Percentiles rank a stretch among this genome's conserved stretches.
phyloP scores from a whole-genome alignment of 1,284 basidiomycete species.

The Trametes pubescens region DNA sequence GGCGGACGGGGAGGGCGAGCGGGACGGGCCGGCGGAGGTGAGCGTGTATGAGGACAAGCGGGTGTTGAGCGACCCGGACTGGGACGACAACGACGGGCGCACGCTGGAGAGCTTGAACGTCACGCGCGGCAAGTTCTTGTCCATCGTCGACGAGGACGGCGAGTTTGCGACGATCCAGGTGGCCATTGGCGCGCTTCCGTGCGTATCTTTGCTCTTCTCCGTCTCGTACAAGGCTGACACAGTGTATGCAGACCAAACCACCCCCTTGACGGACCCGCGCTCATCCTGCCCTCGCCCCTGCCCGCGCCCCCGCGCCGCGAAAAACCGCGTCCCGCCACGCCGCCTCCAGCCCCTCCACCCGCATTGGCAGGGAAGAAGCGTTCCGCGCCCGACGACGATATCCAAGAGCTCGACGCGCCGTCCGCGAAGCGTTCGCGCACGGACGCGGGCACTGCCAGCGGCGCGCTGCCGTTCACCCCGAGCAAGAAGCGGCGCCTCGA shows the following conservation, averaged over 20 bases:
- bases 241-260: slow-evolving; percentile 56
- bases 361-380: slow-evolving; percentile 56
- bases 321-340: slow-evolving; percentile 50
- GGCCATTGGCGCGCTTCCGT: slow-evolving; percentile 78
- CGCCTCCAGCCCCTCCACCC: slow-evolving; percentile 52
- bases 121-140: slow-evolving; percentile 81
- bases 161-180: slow-evolving; percentile 77
- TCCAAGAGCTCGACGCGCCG: slow-evolving; percentile 56
- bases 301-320: slow-evolving; percentile 60
- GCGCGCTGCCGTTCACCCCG: slow-evolving; percentile 53
- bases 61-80: slow-evolving; percentile 87
- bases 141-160: slow-evolving; percentile 90
- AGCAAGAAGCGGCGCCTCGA: slow-evolving; percentile 72
- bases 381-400: slow-evolving; percentile 61
- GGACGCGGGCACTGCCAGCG: slow-evolving; percentile 26
- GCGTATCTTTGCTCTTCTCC: slow-evolving; percentile 48
- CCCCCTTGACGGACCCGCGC: slow-evolving; percentile 53
- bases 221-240: slow-evolving; percentile 1
- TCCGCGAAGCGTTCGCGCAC: slow-evolving; percentile 60
- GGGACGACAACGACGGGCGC: slow-evolving; percentile 83
- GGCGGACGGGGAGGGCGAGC: slow-evolving; percentile 37
- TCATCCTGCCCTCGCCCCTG: slow-evolving; percentile 69
- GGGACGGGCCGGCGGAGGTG: slow-evolving; percentile 62
- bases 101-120: slow-evolving; percentile 79
- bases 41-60: slow-evolving; percentile 88